These are phyloP conservation scores for Corniculantispora saksenae DNA, from an alignment of 2,329 filamentous ascomycete genomes.

Conservation along the genomic window DNA sequence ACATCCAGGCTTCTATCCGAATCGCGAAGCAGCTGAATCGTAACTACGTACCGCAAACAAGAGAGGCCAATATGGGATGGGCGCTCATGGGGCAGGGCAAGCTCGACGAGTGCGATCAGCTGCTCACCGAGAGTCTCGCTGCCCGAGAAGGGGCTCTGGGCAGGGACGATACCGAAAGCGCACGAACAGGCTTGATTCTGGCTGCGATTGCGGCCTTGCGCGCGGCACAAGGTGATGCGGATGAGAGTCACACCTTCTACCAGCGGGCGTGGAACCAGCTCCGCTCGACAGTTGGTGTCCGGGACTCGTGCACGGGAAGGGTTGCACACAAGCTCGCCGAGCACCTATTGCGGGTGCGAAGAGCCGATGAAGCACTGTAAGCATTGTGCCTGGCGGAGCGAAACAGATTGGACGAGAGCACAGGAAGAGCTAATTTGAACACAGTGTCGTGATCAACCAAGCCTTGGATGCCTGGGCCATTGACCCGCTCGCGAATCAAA, in stretches of 20 bases:
- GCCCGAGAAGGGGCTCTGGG: constrained; percentile 13
- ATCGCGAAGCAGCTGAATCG: constrained; percentile 4
- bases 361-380: constrained; percentile 18
- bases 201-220: constrained; percentile 17
- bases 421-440: neutral
- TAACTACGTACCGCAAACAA: constrained; percentile 18
- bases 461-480: constrained; percentile 18
- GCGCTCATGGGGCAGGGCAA: constrained; percentile 19
- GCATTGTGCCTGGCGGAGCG: neutral
- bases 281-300: constrained; percentile 14
- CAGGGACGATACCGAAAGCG: constrained; percentile 15
- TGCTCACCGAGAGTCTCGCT: constrained; percentile 16
- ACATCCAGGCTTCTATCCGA: constrained; percentile 7
- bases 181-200: constrained; percentile 14
- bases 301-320: constrained; percentile 19
- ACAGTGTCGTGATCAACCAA: constrained; percentile 8
- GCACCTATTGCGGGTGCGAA: constrained; percentile 8
- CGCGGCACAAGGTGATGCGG: constrained; percentile 4
- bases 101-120: constrained; percentile 10
- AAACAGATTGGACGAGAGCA: neutral
- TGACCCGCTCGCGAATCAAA: constrained; percentile 18
- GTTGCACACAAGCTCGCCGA: constrained; percentile 20
- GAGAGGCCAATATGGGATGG: constrained; percentile 19
- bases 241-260: constrained; percentile 16
- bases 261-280: constrained; percentile 18